These are phyloP conservation scores for Sugiyamaella xylanicola DNA, from an alignment of 1,139 yeast genomes.

Conservation along the genomic window DNA sequence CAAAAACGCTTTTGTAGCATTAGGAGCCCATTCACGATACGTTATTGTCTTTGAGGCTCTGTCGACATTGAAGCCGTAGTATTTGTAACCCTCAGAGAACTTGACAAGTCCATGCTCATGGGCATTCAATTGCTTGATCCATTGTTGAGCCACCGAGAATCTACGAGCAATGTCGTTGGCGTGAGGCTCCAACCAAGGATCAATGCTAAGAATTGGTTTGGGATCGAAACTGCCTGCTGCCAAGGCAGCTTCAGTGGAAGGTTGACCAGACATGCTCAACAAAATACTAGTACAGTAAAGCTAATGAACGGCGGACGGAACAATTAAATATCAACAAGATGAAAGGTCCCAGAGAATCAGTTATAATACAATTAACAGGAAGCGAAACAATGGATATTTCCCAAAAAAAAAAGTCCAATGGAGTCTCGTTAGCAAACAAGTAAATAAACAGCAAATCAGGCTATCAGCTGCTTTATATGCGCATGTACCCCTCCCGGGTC, in stretches of 20 bases:
- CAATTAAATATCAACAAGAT: neutral
- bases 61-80: slow-evolving; percentile 75
- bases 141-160: slow-evolving; percentile 57
- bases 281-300: too few relatives aligned
- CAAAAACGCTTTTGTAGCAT: slow-evolving; percentile 69
- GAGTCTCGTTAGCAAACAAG: neutral
- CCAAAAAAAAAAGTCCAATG: neutral
- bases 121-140: slow-evolving; percentile 52
- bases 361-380: neutral
- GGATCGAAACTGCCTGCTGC: neutral
- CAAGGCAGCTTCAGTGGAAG: neutral
- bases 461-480: slow-evolving; percentile 7
- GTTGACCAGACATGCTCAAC: neutral
- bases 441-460: neutral
- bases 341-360: too few relatives aligned
- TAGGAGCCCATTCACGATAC: slow-evolving; percentile 87
- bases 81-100: slow-evolving; percentile 63
- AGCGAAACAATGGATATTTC: neutral
- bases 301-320: neutral
- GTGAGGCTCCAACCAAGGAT: slow-evolving; percentile 87
- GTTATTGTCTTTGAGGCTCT: slow-evolving; percentile 54
- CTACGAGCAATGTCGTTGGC: slow-evolving; percentile 61
- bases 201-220: slow-evolving; percentile 51
- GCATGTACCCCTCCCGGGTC: neutral
- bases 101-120: slow-evolving; percentile 52